These are phyloP conservation scores for Mycena vitilis DNA, from an alignment of 768 basidiomycete species.

Conservation along the genomic window DNA sequence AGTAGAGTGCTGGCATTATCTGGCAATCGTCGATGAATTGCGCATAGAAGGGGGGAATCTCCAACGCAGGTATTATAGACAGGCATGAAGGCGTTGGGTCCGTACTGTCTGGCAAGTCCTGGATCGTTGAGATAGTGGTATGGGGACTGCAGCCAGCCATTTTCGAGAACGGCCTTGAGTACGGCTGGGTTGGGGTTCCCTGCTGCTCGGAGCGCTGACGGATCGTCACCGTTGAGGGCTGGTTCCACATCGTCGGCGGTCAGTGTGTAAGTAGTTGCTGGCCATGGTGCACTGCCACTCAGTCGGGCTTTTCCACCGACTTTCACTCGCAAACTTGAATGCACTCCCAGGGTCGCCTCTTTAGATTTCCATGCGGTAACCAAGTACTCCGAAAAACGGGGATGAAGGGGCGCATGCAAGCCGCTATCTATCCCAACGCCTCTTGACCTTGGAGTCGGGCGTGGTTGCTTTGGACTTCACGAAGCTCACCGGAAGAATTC, in stretches of 20 bases:
- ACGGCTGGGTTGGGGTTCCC: conserved; percentile 16
- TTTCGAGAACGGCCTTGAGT: conserved; percentile 18
- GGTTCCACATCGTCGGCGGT: conserved; percentile 20
- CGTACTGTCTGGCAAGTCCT: conserved; percentile 14
- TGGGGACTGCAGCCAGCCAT: conserved; percentile 12
- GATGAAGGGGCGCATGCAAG: no score
- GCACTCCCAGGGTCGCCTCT: no score
- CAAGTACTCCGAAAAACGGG: no score
- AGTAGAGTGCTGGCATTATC: conserved; percentile 14
- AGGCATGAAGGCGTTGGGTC: conserved; percentile 16
- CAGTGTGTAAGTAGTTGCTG: background rate
- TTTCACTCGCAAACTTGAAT: no score
- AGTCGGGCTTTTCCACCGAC: no score
- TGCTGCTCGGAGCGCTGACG: conserved; percentile 15
- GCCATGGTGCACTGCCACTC: background rate
- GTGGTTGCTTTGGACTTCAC: no score
- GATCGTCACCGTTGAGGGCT: conserved; percentile 8
- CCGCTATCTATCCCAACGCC: no score
- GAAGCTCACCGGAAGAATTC: no score
- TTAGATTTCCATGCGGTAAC: no score
- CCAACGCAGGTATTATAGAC: background rate
- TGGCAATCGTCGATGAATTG: conserved; percentile 6
- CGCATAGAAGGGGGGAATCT: conserved; percentile 14
- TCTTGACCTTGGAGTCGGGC: no score
- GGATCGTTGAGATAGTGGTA: conserved; percentile 1